Evolutionary conservation across 1,284 basidiomycete species (phyloP), one percentile per base, ranked within the genome.

Genomic region (Cryptococcus neoformans): DNA sequence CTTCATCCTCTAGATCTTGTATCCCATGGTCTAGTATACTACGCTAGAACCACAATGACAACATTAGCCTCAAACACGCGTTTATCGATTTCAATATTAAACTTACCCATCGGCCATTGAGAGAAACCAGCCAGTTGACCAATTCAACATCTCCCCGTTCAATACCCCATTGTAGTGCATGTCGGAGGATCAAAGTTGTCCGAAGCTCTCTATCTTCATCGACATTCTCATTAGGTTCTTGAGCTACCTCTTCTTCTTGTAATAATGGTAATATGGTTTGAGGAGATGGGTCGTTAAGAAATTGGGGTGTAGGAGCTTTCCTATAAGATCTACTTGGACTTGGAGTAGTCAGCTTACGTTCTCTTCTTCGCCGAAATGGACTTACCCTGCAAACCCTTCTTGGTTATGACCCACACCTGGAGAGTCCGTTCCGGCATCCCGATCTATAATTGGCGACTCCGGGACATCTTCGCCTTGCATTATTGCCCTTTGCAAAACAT

Each of bases 1-100:
- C 91, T 55, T 93, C 91, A 74, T 93, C 91, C 62, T 85, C 83
- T 54, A 82, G 53, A 3, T 16, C 44, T 1, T 47, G 35, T 5
- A 70, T 71, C 45, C 72, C 62, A 1, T 44, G 46, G 46, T 74
- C 68, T n/a, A 78, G 63, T 1, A 74, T 53, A 1, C 59, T 47
- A 4, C 57, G 68, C 74, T 76, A 49, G 14, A 21, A 57, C 28
- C 46, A 40, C 11, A 14, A 42, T 34, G 44, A 42, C 40, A 38
- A 38, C 11, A 17, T 38, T 57, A 14, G 36, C 14, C 35, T 16
- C 36, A 28, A 4, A 39, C 8, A 6, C 6, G 64, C 72, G 68
- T 28, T 28, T 28, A 28, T 28, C 28, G 4, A 28, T 4, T 28
- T 28, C 4, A 28, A 28, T 28, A 28, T 28, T 4, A 28, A 28